phyloP scores from a whole-genome alignment of 2,329 filamentous ascomycete genomes.

The Diaporthe humulicola region DNA sequence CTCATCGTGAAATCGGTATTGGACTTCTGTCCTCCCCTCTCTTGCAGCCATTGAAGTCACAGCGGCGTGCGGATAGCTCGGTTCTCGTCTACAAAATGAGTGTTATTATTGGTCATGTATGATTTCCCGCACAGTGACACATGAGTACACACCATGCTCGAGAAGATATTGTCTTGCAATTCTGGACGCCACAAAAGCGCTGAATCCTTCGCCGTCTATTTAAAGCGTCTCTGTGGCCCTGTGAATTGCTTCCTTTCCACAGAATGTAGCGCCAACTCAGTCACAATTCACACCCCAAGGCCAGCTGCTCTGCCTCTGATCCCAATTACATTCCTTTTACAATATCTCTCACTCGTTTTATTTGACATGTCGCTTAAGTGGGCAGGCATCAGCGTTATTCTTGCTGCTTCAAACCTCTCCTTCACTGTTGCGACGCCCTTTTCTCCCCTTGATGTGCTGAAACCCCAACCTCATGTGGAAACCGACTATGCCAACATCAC shows the following conservation, averaged over 20 bases:
- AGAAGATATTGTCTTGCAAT: not conserved
- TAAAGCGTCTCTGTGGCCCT: no score
- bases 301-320: not conserved
- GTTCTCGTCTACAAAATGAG: not conserved
- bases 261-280: not conserved
- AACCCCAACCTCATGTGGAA: not conserved
- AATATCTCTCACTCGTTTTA: not conserved
- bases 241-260: not conserved
- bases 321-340: not conserved
- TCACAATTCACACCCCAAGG: not conserved
- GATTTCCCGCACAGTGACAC: not conserved
- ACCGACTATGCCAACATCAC: conserved; percentile 20
- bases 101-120: not conserved
- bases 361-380: not conserved
- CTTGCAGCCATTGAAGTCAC: not conserved
- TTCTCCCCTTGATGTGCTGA: not conserved
- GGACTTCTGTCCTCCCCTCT: not conserved
- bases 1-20: not conserved
- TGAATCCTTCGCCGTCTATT: not conserved
- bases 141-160: not conserved
- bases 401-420: not conserved
- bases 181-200: not conserved
- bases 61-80: not conserved
- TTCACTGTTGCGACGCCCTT: not conserved
- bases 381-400: not conserved